Percentiles rank a stretch among this genome's conserved stretches.
Conservation (phyloP, 1,284 basidiomycete species). For the Mrakiaceae sp. region DNA sequence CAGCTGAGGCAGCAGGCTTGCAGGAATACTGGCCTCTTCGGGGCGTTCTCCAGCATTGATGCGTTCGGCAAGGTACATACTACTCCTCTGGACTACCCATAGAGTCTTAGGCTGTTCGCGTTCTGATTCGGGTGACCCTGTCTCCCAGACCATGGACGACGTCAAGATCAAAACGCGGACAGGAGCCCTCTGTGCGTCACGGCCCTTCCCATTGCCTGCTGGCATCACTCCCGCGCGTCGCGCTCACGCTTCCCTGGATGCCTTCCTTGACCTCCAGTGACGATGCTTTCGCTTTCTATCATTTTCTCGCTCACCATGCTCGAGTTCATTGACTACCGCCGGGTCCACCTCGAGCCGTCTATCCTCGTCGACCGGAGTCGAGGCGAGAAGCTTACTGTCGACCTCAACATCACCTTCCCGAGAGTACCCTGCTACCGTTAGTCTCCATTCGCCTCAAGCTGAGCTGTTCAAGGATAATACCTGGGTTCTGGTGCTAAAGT, state of each 20-base stretch:
- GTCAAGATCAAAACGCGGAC: conserved; percentile 94
- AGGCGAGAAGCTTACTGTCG: conserved; percentile 85
- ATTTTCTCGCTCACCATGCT: conserved; percentile 83
- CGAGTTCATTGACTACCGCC: conserved; percentile 92
- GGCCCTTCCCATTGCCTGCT: neutral
- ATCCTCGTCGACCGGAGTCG: conserved; percentile 86
- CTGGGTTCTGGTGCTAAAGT: too few relatives aligned
- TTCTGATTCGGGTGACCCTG: conserved; percentile 6
- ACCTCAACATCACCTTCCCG: conserved; percentile 90
- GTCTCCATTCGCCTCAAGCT: conserved; percentile 32
- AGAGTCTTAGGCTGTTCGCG: conserved; percentile 16
- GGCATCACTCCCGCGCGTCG: neutral
- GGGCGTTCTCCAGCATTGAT: conserved; percentile 46
- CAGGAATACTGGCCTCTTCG: conserved; percentile 14
- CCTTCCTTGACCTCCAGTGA: conserved; percentile 47
- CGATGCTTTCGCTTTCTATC: conserved; percentile 79
- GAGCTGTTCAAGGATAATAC: neutral
- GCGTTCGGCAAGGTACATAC: conserved; percentile 87
- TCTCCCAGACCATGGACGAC: conserved; percentile 78
- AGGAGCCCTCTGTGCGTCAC: conserved; percentile 66
- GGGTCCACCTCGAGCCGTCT: conserved; percentile 73
- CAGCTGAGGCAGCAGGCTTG: too few relatives aligned
- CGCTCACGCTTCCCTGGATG: conserved; percentile 3
- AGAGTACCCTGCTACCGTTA: conserved; percentile 92
- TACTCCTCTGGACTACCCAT: conserved; percentile 9